A percentile compares a stretch with the other conserved stretches of the same genome.
phyloP scores from a whole-genome alignment of 2,329 filamentous ascomycete genomes.

The Phaeomoniella chlamydospora region DNA sequence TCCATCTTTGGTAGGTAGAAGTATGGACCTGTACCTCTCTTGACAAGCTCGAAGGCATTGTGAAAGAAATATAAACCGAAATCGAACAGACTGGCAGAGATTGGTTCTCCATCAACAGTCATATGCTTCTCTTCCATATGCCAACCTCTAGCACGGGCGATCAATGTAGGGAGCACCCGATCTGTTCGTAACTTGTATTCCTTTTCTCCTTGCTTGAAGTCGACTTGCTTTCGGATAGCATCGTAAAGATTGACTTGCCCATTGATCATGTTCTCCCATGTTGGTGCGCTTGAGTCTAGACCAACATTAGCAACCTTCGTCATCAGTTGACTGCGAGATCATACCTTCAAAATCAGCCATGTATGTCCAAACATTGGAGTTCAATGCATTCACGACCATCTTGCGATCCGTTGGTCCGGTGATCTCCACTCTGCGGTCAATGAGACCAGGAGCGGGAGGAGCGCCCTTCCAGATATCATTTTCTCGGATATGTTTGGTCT shows the following conservation, averaged over 20 bases:
- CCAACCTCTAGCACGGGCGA: slow-evolving; percentile 91
- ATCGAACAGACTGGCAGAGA: slow-evolving; percentile 86
- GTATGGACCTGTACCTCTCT: slow-evolving; percentile 78
- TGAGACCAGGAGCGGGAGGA: slow-evolving; percentile 75
- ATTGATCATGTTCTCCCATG: slow-evolving; percentile 99
- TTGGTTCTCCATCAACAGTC: slow-evolving; percentile 85
- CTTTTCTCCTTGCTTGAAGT: slow-evolving; percentile 91
- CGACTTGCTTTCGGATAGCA: slow-evolving; percentile 80
- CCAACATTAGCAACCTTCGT: slow-evolving; percentile 4
- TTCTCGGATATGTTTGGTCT: slow-evolving; percentile 91
- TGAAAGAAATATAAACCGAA: slow-evolving; percentile 99
- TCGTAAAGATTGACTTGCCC: slow-evolving; percentile 97
- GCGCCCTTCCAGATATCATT: slow-evolving; percentile 89
- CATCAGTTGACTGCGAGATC: slow-evolving; percentile 12
- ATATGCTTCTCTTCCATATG: slow-evolving; percentile 98
- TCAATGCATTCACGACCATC: slow-evolving; percentile 97
- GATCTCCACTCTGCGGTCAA: slow-evolving; percentile 91
- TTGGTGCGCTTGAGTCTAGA: slow-evolving; percentile 81
- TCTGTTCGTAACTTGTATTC: slow-evolving; percentile 96
- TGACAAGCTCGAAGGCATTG: slow-evolving; percentile 80
- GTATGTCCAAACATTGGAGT: slow-evolving; percentile 93
- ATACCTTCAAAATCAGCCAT: slow-evolving; percentile 98
- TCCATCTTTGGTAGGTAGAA: slow-evolving; percentile 99
- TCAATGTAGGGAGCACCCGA: slow-evolving; percentile 72
- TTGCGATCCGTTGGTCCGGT: slow-evolving; percentile 94